Evolutionary conservation across 148 eudicot species (phyloP).

Genomic region (Fallopia convolvulus): DNA sequence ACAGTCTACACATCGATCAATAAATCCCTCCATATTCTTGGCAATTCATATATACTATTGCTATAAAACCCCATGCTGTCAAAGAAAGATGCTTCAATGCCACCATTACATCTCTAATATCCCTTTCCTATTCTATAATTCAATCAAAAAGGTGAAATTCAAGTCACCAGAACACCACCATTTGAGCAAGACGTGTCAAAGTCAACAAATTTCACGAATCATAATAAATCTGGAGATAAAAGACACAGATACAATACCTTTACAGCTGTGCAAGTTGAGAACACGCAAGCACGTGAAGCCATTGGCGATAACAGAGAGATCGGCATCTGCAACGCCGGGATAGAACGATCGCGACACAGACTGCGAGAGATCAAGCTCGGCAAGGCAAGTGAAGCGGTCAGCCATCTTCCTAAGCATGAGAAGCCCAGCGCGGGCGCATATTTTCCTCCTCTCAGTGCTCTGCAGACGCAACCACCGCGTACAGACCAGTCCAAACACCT

Average conservation of each 20-base stretch:
- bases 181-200: neutral
- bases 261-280: slow-evolving; percentile 55
- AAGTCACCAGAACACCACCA: neutral
- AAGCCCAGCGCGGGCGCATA: slow-evolving; percentile 83
- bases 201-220: neutral
- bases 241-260: slow-evolving; percentile 29
- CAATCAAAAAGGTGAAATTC: neutral
- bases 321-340: slow-evolving; percentile 85
- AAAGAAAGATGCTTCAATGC: neutral
- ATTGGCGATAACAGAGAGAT: slow-evolving; percentile 58
- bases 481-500: slow-evolving; percentile 75
- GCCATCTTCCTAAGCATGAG: slow-evolving; percentile 81
- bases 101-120: neutral
- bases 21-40: neutral
- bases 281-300: slow-evolving; percentile 48
- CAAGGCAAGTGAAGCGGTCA: slow-evolving; percentile 47
- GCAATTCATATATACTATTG: too few species aligned
- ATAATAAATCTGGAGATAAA: neutral
- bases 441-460: slow-evolving; percentile 65
- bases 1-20: neutral
- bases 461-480: slow-evolving; percentile 79
- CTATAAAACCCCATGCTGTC: neutral
- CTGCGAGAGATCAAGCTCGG: slow-evolving; percentile 71
- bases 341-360: slow-evolving; percentile 59
- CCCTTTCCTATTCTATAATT: neutral